A percentile compares a stretch with the other conserved stretches of the same genome.
Evolutionary conservation across 768 basidiomycete species (phyloP).

Genomic region (Dioszegia hungarica): DNA sequence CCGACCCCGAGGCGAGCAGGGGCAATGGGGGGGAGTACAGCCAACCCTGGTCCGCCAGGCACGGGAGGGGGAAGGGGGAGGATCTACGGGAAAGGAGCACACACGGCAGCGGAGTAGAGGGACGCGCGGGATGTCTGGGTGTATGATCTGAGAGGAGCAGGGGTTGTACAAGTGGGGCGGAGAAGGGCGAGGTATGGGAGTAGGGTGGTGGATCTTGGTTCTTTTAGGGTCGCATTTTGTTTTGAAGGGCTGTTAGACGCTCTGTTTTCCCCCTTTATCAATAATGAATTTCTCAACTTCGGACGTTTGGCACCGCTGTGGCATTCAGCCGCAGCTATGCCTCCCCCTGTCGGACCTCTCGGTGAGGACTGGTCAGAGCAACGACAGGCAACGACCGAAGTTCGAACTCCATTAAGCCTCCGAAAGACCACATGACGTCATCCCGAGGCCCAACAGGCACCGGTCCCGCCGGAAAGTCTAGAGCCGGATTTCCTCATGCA

Average conservation of each 20-base stretch:
- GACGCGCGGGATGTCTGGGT: neutral
- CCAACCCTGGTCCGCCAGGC: neutral
- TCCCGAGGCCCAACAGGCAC: neutral
- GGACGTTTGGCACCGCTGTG: no score
- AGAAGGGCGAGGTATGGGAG: neutral
- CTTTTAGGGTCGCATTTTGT: no score
- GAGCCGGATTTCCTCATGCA: neutral
- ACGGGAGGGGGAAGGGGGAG: neutral
- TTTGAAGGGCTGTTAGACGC: no score
- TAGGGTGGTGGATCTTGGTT: no score
- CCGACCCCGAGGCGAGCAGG: conserved; percentile 1
- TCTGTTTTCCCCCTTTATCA: no score
- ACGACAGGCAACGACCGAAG: no score
- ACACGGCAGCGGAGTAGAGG: neutral
- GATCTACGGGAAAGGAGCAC: neutral
- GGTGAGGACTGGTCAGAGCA: no score
- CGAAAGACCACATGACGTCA: neutral
- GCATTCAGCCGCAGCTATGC: no score
- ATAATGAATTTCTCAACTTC: no score
- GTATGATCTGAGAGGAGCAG: neutral
- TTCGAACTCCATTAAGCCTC: no score
- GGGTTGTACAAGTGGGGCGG: neutral
- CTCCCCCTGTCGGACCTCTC: no score
- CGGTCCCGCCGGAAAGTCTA: neutral
- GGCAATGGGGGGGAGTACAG: neutral